Conservation (phyloP, 2,329 filamentous ascomycete genomes). For the Microdochium paspali region DNA sequence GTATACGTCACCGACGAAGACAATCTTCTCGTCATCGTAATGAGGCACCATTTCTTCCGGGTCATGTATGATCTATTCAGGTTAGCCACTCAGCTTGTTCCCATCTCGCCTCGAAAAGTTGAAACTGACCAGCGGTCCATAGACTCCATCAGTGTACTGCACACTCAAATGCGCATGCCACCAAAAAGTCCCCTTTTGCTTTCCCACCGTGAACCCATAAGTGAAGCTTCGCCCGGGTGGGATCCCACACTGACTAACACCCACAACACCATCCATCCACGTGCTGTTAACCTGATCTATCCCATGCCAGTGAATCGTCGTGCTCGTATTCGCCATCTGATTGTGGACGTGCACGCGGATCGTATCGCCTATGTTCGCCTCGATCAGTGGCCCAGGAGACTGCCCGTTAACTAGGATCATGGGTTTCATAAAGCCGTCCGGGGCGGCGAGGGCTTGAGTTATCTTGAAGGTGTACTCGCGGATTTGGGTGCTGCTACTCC, state of each 20-base stretch:
- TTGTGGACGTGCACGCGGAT: conserved; percentile 30
- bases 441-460: conserved; percentile 17
- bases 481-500: not conserved
- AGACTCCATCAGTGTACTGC: conserved; percentile 57
- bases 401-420: conserved; percentile 30
- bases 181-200: conserved; percentile 28
- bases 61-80: conserved; percentile 24
- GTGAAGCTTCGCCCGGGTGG: conserved; percentile 44
- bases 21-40: conserved; percentile 23
- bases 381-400: conserved; percentile 32
- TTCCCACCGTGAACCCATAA: conserved; percentile 47
- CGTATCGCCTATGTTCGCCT: conserved; percentile 32
- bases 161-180: conserved; percentile 55
- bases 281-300: conserved; percentile 54
- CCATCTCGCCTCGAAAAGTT: not conserved
- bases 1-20: conserved; percentile 29
- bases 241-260: conserved; percentile 52
- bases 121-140: conserved; percentile 45
- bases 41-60: conserved; percentile 18
- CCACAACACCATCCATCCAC: conserved; percentile 56
- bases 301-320: conserved; percentile 61
- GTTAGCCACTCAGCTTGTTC: conserved; percentile 1
- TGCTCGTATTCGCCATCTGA: conserved; percentile 23
- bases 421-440: conserved; percentile 25
- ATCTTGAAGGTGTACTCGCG: conserved; percentile 24